Conservation (phyloP, 139 green algal genomes). For the Chlorella sp. region DNA sequence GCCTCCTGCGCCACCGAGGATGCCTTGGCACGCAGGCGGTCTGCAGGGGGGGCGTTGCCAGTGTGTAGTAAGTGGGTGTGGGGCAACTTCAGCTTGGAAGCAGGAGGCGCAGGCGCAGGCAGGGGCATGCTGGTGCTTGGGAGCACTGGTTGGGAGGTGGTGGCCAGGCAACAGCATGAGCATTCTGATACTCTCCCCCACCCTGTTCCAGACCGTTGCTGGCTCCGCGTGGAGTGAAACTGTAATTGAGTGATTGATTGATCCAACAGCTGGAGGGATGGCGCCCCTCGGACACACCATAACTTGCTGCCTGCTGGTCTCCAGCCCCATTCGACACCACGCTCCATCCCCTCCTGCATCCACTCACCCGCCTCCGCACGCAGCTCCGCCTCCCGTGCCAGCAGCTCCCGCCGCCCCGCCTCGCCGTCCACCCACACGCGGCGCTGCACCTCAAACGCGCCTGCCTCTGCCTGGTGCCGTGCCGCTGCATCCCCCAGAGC, state of each 20-base stretch:
- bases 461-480: constrained; percentile 38
- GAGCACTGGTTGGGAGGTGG: background rate
- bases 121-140: background rate
- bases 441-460: constrained; percentile 29
- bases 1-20: constrained; percentile 9
- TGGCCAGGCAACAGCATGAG: no score
- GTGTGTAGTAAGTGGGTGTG: background rate
- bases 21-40: constrained; percentile 32
- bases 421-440: constrained; percentile 42
- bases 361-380: constrained; percentile 29
- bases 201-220: no score
- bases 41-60: background rate
- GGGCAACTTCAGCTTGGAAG: background rate
- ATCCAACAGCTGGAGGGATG: no score
- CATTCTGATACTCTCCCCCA: no score
- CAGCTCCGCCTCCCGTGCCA: constrained; percentile 25
- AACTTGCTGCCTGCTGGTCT: no score
- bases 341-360: no score
- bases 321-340: no score
- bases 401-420: constrained; percentile 18
- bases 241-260: no score
- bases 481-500: constrained; percentile 34
- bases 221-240: no score
- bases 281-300: no score
- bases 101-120: background rate